Base-by-base conservation (phyloP, 2,329 filamentous ascomycete genomes). In the Diplodia scrobiculata region DNA sequence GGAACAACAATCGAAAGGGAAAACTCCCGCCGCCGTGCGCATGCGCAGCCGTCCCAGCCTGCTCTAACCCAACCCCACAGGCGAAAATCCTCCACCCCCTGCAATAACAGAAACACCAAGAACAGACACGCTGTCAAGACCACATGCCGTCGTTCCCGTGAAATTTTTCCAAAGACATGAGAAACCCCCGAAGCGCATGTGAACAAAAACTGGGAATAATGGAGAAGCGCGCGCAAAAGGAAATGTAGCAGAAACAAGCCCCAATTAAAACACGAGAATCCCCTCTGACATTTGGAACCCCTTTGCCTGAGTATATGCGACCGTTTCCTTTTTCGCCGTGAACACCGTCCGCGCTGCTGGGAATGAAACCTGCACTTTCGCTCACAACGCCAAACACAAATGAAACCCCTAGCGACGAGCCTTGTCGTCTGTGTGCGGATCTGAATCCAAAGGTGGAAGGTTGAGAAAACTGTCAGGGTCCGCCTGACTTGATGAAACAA, bases 351-450 rank as follows among this genome's bases (percentile, higher is more conserved):
- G 58, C 58, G 58, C 58, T 62, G 58, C 45, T 62, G 17, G n/a
- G 32, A 36, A 36, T 45, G 45, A 36, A 50, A 36, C 25, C 58
- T 29, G 45, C 58, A 36, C 58, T 36, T 50, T 62, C 55, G 58
- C 41, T 62, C 45, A 36, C 27, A 62, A 62, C 58, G 58, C 58
- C 58, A 62, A 62, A 62, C 58, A 62, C 58, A 62, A 62, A 62
- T 62, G 58, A 62, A 62, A 62, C 58, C 41, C 52, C 58, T 50
- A 62, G 29, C 25, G 58, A 62, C 58, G 58, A 62, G 45, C 45
- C 45, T 50, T 45, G 58, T 38, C 58, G 58, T 50, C 58, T 62
- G 58, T 62, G 41, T 62, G 58, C 58, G 58, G 58, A 62, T 62
- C 10, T 29, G 13, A n/a, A 62, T 62, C 58, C 41, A 50, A 62